phyloP scores from a whole-genome alignment of 208 protist species.

The Angomonas ambiguus region DNA sequence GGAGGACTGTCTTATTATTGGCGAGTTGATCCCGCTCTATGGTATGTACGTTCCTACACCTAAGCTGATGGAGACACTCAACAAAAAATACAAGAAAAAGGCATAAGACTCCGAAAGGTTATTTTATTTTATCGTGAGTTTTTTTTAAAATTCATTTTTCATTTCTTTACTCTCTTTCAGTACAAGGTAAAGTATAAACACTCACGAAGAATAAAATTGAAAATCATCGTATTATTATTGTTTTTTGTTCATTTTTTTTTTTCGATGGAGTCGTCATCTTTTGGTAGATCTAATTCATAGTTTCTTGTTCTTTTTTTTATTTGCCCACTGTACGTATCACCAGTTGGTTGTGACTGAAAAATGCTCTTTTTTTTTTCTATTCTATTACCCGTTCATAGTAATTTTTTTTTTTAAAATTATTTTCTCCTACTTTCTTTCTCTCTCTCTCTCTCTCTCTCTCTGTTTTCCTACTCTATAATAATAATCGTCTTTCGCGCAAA shows the following conservation, averaged over 20 bases:
- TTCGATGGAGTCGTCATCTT: neutral
- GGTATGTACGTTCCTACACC: constrained; percentile 70
- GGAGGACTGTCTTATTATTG: constrained; percentile 83
- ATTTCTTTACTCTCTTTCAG: too few species aligned
- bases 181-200: neutral
- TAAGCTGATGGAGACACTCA: constrained; percentile 78
- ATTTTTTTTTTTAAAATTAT: constrained; percentile 12
- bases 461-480: constrained; percentile 1
- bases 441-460: constrained; percentile 1
- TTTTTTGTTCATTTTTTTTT: constrained; percentile 1
- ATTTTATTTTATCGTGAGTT: neutral
- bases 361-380: constrained; percentile 3
- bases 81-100: constrained; percentile 63
- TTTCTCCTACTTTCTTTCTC: neutral
- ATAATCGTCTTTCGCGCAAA: constrained; percentile 6
- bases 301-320: constrained; percentile 5
- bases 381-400: constrained; percentile 5
- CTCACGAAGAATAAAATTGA: neutral
- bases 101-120: neutral
- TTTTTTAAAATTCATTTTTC: neutral
- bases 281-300: constrained; percentile 8
- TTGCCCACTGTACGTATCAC: constrained; percentile 5
- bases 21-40: constrained; percentile 62
- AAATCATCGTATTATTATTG: neutral
- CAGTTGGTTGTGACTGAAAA: constrained; percentile 12